Conservation (phyloP, 208 protist species). For the Phytomonas sp. region DNA sequence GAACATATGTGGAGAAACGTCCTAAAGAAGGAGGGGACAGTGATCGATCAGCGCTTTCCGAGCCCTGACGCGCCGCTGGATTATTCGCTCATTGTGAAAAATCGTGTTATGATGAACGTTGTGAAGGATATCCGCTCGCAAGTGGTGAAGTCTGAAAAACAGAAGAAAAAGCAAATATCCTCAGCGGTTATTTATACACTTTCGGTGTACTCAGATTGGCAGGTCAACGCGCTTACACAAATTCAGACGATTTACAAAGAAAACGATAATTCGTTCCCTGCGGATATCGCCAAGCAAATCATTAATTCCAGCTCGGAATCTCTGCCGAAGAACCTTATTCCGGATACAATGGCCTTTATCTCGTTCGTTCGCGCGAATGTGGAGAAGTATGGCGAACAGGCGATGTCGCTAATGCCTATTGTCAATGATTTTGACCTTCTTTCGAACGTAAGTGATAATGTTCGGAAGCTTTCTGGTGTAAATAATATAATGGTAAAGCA, state of each 20-base stretch:
- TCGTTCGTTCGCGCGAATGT: slow-evolving; percentile 71
- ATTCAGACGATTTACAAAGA: slow-evolving; percentile 47
- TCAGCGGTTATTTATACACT: slow-evolving; percentile 73
- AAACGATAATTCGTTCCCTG: slow-evolving; percentile 46
- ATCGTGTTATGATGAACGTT: slow-evolving; percentile 73
- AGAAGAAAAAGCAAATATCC: slow-evolving; percentile 54
- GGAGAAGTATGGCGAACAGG: slow-evolving; percentile 74
- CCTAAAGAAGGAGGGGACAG: slow-evolving; percentile 49
- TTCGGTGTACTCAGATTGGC: slow-evolving; percentile 55
- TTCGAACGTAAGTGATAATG: slow-evolving; percentile 30
- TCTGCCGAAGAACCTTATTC: slow-evolving; percentile 69
- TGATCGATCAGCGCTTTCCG: slow-evolving; percentile 58
- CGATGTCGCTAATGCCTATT: slow-evolving; percentile 47
- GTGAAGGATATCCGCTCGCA: slow-evolving; percentile 84
- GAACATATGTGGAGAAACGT: slow-evolving; percentile 95
- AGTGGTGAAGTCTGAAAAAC: slow-evolving; percentile 64
- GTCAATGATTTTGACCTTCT: slow-evolving; percentile 67
- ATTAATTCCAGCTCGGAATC: slow-evolving; percentile 43
- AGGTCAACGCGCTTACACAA: slow-evolving; percentile 65
- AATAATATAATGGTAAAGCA: slow-evolving; percentile 35
- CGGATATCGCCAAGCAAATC: slow-evolving; percentile 60
- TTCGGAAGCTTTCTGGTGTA: slow-evolving; percentile 64
- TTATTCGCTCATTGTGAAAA: slow-evolving; percentile 57
- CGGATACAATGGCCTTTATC: slow-evolving; percentile 87
- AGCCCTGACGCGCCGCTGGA: slow-evolving; percentile 56